Conservation (phyloP, 1,139 yeast genomes). For the Suhomyces yuchorum region DNA sequence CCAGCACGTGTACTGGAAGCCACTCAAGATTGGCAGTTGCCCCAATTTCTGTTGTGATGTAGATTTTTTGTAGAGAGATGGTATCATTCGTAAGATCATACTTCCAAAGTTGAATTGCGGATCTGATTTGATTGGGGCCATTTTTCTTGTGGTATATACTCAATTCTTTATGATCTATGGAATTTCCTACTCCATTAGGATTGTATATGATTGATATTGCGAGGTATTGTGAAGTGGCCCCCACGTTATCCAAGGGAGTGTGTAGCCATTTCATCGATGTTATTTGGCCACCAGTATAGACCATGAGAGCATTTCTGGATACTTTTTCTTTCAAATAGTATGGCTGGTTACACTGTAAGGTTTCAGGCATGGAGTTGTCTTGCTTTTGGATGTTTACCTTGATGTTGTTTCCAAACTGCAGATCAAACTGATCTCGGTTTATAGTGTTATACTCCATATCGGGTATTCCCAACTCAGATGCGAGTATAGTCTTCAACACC, state of each 20-base stretch:
- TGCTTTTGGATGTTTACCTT: conserved; percentile 10
- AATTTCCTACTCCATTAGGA: conserved; percentile 28
- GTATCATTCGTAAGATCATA: conserved; percentile 31
- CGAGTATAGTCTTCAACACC: conserved; percentile 6
- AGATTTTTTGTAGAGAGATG: conserved; percentile 33
- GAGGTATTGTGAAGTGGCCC: conserved; percentile 35
- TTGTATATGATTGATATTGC: conserved; percentile 52
- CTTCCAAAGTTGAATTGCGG: conserved; percentile 53
- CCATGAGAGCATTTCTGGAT: conserved; percentile 45
- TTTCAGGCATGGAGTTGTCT: neutral
- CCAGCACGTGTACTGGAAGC: conserved; percentile 37
- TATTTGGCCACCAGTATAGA: conserved; percentile 59
- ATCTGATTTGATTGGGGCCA: conserved; percentile 22
- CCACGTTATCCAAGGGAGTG: conserved; percentile 14
- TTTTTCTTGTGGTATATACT: conserved; percentile 29
- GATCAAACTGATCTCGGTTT: neutral
- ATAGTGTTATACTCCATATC: conserved; percentile 4
- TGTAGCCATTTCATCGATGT: conserved; percentile 59
- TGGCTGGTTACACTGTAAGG: conserved; percentile 12
- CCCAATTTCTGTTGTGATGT: conserved; percentile 51
- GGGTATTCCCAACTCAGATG: conserved; percentile 7
- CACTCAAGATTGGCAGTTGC: conserved; percentile 55
- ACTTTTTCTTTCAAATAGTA: conserved; percentile 14
- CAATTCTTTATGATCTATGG: conserved; percentile 35
- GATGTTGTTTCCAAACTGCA: conserved; percentile 3